These are phyloP conservation scores for Neoboletus brunneissimus DNA, from an alignment of 768 basidiomycete species.

Conservation along the genomic window DNA sequence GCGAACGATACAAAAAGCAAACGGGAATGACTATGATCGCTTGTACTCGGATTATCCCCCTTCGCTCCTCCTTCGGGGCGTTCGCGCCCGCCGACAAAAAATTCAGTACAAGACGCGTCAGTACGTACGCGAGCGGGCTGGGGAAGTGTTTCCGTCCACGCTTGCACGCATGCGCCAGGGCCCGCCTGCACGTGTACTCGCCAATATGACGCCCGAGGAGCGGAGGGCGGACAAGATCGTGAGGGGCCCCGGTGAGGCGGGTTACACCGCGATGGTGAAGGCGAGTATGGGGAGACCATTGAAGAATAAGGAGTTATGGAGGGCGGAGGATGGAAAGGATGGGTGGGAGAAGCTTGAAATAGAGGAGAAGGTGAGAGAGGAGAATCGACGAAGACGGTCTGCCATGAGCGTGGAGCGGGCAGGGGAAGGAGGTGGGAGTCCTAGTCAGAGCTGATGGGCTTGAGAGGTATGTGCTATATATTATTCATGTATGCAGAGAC, in stretches of 20 bases:
- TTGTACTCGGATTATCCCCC: conserved; percentile 42
- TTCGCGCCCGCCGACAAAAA: conserved; percentile 57
- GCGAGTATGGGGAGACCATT: conserved; percentile 50
- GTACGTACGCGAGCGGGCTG: conserved; percentile 56
- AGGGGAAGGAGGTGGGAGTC: background rate
- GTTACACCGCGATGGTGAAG: conserved; percentile 71
- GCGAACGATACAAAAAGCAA: conserved; percentile 31
- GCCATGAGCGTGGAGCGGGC: background rate
- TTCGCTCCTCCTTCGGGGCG: conserved; percentile 46
- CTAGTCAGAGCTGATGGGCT: background rate
- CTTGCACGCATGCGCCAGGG: conserved; percentile 47
- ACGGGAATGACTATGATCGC: conserved; percentile 43
- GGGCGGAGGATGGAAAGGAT: conserved; percentile 32
- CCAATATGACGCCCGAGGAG: conserved; percentile 47
- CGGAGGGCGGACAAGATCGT: conserved; percentile 49
- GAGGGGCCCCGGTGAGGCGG: conserved; percentile 57
- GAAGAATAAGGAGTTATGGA: conserved; percentile 34
- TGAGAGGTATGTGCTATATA: conserved; percentile 6
- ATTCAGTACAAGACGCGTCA: conserved; percentile 65
- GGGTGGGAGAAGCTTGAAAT: conserved; percentile 29
- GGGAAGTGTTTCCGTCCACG: conserved; percentile 54
- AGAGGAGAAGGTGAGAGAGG: conserved; percentile 28
- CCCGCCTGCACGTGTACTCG: conserved; percentile 62
- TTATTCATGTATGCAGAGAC: background rate
- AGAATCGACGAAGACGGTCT: conserved; percentile 26